phyloP scores from a whole-genome alignment of 345 rosid species.

The thale cress (Arabidopsis thaliana) region DNA sequence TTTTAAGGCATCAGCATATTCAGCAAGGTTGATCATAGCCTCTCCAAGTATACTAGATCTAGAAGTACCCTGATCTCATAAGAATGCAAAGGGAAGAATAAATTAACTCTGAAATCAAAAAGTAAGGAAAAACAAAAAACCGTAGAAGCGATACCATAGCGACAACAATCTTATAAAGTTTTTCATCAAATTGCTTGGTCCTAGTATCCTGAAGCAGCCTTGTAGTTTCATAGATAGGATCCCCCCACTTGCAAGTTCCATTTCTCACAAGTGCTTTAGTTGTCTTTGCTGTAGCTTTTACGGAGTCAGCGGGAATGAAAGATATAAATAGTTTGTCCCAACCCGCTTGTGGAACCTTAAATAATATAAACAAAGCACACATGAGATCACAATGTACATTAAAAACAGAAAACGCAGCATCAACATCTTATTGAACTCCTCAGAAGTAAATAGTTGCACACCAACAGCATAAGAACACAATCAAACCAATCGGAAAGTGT shows the following conservation, averaged over 20 bases:
- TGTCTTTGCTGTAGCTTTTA: conserved; percentile 91
- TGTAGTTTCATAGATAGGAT: conserved; percentile 97
- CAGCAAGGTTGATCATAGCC: conserved; percentile 88
- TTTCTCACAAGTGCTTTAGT: conserved; percentile 95
- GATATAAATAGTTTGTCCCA: conserved; percentile 98
- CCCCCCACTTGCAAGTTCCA: conserved; percentile 97
- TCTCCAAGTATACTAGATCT: conserved; percentile 93
- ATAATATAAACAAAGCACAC: conserved; percentile 19
- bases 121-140: neutral
- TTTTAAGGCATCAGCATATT: conserved; percentile 86
- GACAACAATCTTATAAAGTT: conserved; percentile 80
- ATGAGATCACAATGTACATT: conserved; percentile 21
- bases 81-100: conserved; percentile 34
- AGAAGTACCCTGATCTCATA: conserved; percentile 77
- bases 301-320: conserved; percentile 88
- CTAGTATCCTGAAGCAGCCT: conserved; percentile 86
- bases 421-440: conserved; percentile 7
- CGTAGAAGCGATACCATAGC: conserved; percentile 67
- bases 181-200: conserved; percentile 81
- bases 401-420: neutral
- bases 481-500: neutral
- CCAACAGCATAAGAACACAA: neutral
- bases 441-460: conserved; percentile 10
- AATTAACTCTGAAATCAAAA: neutral
- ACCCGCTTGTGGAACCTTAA: conserved; percentile 86